phyloP scores from a whole-genome alignment of 2,329 filamentous ascomycete genomes.

The Neospermospora avenae region DNA sequence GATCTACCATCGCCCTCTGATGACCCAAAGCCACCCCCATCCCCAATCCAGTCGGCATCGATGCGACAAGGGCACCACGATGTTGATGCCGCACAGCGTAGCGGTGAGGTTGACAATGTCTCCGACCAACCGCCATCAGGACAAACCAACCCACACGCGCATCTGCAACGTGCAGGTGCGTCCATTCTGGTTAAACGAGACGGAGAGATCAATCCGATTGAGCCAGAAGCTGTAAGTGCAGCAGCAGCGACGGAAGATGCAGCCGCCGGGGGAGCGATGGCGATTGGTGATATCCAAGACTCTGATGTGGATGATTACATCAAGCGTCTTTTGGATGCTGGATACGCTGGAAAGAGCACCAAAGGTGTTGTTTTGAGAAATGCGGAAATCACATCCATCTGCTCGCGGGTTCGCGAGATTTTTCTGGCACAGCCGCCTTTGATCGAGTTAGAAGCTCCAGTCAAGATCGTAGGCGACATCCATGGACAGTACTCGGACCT shows the following conservation, averaged over 20 bases:
- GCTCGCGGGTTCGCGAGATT: slow-evolving; percentile 80
- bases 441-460: slow-evolving; percentile 86
- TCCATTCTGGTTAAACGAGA: slow-evolving; percentile 81
- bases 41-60: slow-evolving; percentile 75
- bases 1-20: slow-evolving; percentile 46
- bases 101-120: slow-evolving; percentile 89
- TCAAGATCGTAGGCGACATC: slow-evolving; percentile 97
- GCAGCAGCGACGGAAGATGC: slow-evolving; percentile 41
- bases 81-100: slow-evolving; percentile 75
- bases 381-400: slow-evolving; percentile 93
- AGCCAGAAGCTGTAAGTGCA: slow-evolving; percentile 41
- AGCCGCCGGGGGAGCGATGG: slow-evolving; percentile 53
- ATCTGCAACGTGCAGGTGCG: slow-evolving; percentile 71
- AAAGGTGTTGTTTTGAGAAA: slow-evolving; percentile 98
- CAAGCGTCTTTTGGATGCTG: slow-evolving; percentile 86
- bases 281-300: slow-evolving; percentile 86
- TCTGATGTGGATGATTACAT: slow-evolving; percentile 98
- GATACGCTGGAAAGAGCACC: slow-evolving; percentile 93
- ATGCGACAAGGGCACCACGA: slow-evolving; percentile 72
- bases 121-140: slow-evolving; percentile 84
- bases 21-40: slow-evolving; percentile 68
- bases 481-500: slow-evolving; percentile 96
- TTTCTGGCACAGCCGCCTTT: slow-evolving; percentile 90
- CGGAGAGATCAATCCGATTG: slow-evolving; percentile 64
- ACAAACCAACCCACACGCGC: slow-evolving; percentile 52